Evolutionary conservation across 2,329 filamentous ascomycete species (phyloP), one percentile per base, ranked within the genome.

Genomic region (Sphaerulina musiva): DNA sequence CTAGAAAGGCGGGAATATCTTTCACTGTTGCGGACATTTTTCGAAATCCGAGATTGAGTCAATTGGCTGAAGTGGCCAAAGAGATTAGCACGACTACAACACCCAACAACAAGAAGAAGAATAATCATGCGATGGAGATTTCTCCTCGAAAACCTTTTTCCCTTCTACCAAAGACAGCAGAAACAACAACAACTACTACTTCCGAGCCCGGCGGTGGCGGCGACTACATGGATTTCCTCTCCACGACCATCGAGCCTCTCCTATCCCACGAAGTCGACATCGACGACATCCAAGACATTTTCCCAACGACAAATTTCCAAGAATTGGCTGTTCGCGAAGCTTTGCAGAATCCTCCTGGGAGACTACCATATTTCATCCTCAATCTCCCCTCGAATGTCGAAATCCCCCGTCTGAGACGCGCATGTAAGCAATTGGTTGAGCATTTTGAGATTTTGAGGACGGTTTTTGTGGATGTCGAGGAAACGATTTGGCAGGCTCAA

Each of bases 401-500:
- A 26, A 31, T 64, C 14, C 36, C 49, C 12, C 56, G 61, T 17
- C 53, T 65, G 3, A 54, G 57, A 43, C 51, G 55, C 26, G 56
- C 61, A 20, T 59, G 57, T 39, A 60, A 54, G 36, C 48, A 57
- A 11, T 48, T 62, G 31, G 29, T 54, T 12, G 53, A 61, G 34
- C 50, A 55, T 9, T 58, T 57, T 78, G 65, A 74, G 69, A 77
- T 80, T 29, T 70, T 84, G 6, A 76, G 80, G 20, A 81, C 81
- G 0, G 74, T 76, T 0, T 83, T 83, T 51, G 70, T 78, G 2
- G 66, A 72, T 0, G 1, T 73, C 72, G 54, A 67, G 76, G 20
- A 36, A 8, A 36, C 2, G 69, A 7, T 76, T 74, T 51, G 65
- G 64, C 23, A 75, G 69, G 46, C 80, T 73, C 3, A 70, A 66